Evolutionary conservation across 768 basidiomycete genomes (phyloP), one percentile per base, ranked within the genome.

Genomic region (Kwoniella dejecticola): DNA sequence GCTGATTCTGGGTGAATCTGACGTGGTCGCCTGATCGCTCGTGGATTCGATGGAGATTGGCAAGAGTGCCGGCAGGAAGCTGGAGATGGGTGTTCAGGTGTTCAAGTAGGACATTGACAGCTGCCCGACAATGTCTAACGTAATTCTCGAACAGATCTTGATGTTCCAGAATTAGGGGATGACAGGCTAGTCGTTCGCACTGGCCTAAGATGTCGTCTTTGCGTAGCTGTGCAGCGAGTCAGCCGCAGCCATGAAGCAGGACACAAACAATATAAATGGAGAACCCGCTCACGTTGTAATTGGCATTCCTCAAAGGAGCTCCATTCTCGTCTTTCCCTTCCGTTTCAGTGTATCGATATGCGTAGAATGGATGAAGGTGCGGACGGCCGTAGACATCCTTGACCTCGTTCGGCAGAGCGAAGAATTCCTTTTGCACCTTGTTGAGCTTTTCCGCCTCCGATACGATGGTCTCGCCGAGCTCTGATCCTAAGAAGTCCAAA

Each of bases 131-230:
- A 46, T 64, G 46, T 21, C 26, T 26, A 13, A 64, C 63, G 31
- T 68, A 68, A 13, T 23, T 11, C 24, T 61, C 50, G 13, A 68
- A 48, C 4, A 68, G 40, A 1, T 33, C 24, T 30, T 68, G 63
- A 44, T 62, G 41, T 33, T 64, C 41, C 3, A 60, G 31, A 27
- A 68, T 61, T 45, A 64, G 23, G 8, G 47, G 59, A 27, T 57
- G 67, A 36, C 52, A 52, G 19, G 63, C 50, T 15, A 64, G 60
- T 4, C 58, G 53, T 17, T 56, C 54, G 29, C 63, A 62, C 23
- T 61, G 52, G 15, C 67, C 67, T 4, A 68, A 57, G 11, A 68
- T 62, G 41, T 68, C 67, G 23, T 68, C 67, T 57, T 68, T 68
- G 8, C 56, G 38, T 13, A 68, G 29, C 67, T 68, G 31, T 26